A percentile compares a stretch with the other conserved stretches of the same genome.
These are phyloP conservation scores for Pythium dissotocum DNA, from an alignment of 352 stramenopile species.

Conservation along the genomic window DNA sequence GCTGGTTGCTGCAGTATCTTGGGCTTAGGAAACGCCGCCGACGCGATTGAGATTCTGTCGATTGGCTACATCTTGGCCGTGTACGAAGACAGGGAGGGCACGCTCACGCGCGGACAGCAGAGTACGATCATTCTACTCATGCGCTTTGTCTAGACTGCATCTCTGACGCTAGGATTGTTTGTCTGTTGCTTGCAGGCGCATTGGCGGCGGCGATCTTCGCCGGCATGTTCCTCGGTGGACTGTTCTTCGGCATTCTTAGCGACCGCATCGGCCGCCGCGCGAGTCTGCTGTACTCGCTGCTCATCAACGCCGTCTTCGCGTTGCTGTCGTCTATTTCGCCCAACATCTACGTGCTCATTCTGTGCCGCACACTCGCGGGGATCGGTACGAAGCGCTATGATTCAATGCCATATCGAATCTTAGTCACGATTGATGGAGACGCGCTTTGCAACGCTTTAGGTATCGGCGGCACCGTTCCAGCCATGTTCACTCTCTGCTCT, in stretches of 20 bases:
- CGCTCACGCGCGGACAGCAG: constrained; percentile 47
- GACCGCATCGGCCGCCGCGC: constrained; percentile 76
- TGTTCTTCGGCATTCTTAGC: constrained; percentile 73
- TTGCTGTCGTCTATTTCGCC: constrained; percentile 72
- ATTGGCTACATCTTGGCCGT: constrained; percentile 91
- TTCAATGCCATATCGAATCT: not conserved
- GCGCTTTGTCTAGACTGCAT: not conserved
- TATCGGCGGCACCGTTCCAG: constrained; percentile 85
- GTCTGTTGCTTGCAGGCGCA: constrained; percentile 37
- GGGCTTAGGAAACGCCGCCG: constrained; percentile 82
- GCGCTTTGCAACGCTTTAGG: constrained; percentile 39
- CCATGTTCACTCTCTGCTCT: constrained; percentile 85
- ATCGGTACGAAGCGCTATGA: constrained; percentile 37
- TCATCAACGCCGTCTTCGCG: constrained; percentile 79
- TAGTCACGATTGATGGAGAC: constrained; percentile 10
- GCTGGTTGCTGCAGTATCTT: constrained; percentile 56
- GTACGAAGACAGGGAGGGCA: constrained; percentile 74
- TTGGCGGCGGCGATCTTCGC: constrained; percentile 88
- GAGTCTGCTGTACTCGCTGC: constrained; percentile 74
- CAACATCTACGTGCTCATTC: constrained; percentile 64
- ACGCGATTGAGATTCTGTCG: constrained; percentile 90
- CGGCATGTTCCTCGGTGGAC: constrained; percentile 88
- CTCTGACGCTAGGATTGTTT: not conserved
- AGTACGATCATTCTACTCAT: constrained; percentile 34
- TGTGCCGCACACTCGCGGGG: constrained; percentile 58